Evolutionary conservation across 495 filamentous ascomycete genomes (phyloP).

Genomic region (Melanomma pulvis-pyrius): DNA sequence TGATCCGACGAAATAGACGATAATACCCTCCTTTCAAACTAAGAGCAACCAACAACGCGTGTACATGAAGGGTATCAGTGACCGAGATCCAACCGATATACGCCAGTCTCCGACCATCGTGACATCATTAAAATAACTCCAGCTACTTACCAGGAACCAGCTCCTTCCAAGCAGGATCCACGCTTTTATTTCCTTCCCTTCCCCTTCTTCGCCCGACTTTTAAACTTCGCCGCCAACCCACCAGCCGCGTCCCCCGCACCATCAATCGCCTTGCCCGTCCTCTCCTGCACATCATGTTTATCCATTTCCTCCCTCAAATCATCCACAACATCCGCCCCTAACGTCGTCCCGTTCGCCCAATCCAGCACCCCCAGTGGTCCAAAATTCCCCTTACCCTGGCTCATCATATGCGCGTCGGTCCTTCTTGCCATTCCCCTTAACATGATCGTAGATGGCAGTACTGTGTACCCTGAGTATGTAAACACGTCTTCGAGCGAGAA

Average conservation of each 20-base stretch:
- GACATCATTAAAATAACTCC: too few species aligned
- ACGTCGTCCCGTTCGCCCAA: slow-evolving; percentile 70
- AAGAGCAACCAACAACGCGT: background rate
- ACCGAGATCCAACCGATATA: background rate
- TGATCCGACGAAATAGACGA: background rate
- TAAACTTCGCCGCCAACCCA: slow-evolving; percentile 28
- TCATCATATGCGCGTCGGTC: slow-evolving; percentile 67
- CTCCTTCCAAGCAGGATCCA: too few species aligned
- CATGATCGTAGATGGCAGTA: slow-evolving; percentile 71
- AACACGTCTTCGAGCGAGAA: slow-evolving; percentile 77
- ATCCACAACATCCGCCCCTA: slow-evolving; percentile 59
- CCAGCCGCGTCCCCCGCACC: slow-evolving; percentile 26
- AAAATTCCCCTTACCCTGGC: slow-evolving; percentile 69
- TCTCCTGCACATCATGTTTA: slow-evolving; percentile 59
- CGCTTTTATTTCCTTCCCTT: slow-evolving; percentile 25
- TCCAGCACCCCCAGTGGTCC: slow-evolving; percentile 79
- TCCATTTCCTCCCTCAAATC: slow-evolving; percentile 61
- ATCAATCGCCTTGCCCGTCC: slow-evolving; percentile 46
- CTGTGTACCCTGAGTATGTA: slow-evolving; percentile 74
- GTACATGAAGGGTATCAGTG: background rate
- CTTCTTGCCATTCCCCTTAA: slow-evolving; percentile 74
- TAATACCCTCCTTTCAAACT: background rate
- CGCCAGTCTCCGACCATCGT: too few species aligned
- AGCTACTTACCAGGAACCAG: too few species aligned
- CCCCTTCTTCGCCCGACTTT: slow-evolving; percentile 20